Conservation (phyloP, 106 monocot species). For the Platanthera zijinensis region DNA sequence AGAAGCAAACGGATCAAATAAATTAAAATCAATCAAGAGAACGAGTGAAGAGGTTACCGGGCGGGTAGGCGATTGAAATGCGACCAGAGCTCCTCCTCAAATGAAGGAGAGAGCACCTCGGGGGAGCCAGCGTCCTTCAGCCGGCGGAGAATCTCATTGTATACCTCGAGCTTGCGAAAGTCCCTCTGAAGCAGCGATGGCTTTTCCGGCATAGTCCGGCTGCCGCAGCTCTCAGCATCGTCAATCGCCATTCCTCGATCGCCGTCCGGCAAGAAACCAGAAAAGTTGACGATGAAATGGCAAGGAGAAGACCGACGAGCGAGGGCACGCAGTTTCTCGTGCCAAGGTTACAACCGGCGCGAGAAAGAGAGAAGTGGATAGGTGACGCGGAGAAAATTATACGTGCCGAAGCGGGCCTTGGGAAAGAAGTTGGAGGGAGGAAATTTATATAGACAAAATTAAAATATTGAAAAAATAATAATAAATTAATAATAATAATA, state of each 20-base stretch:
- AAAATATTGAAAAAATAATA: not conserved
- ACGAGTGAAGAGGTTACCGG: constrained; percentile 20
- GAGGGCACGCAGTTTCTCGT: not conserved
- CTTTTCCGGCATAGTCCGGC: not conserved
- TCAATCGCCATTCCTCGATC: constrained; percentile 3
- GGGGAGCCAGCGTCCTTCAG: constrained; percentile 30
- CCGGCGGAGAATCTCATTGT: constrained; percentile 60
- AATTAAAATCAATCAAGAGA: not conserved
- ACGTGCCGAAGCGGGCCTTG: not conserved
- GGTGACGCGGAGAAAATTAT: not conserved
- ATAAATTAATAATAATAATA: too few relatives aligned
- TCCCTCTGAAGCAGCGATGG: constrained; percentile 23
- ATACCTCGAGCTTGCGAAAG: constrained; percentile 55
- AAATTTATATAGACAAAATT: not conserved
- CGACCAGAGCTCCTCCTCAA: constrained; percentile 60
- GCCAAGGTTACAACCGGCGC: not conserved
- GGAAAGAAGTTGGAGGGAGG: not conserved
- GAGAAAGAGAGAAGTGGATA: not conserved
- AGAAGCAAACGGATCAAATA: not conserved
- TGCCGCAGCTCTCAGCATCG: not conserved
- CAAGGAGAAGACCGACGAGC: not conserved
- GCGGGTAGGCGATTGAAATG: constrained; percentile 75
- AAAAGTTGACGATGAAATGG: not conserved
- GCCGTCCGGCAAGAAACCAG: not conserved
- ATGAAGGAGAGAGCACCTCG: constrained; percentile 29